phyloP scores from a whole-genome alignment of 257 asterid species.

The Primulina huaijiensis region DNA sequence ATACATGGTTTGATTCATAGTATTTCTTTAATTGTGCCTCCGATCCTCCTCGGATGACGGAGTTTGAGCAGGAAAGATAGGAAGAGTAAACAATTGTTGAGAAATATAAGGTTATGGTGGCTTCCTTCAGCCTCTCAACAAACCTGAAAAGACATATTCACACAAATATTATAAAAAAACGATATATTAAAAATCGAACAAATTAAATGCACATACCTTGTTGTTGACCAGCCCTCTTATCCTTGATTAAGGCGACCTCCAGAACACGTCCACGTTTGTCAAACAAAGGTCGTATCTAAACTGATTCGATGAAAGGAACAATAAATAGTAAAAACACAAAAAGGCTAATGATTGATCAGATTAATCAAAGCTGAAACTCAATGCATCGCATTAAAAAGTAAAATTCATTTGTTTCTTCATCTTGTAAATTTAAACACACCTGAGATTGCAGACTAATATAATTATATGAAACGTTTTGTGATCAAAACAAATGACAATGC shows the following conservation, averaged over 20 bases:
- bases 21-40: conserved; percentile 49
- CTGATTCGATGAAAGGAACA: conserved; percentile 25
- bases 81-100: conserved; percentile 55
- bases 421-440: neutral
- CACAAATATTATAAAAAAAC: conserved; percentile 25
- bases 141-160: conserved; percentile 73
- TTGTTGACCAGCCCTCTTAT: conserved; percentile 89
- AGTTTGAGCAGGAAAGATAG: conserved; percentile 54
- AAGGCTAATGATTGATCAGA: conserved; percentile 13
- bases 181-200: conserved; percentile 18
- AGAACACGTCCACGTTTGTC: conserved; percentile 76
- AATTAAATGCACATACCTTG: conserved; percentile 82
- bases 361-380: neutral
- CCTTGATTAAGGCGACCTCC: conserved; percentile 91
- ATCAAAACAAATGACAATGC: conserved; percentile 14
- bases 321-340: neutral
- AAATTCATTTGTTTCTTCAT: conserved; percentile 16
- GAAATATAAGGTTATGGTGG: conserved; percentile 58
- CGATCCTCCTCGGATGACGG: conserved; percentile 62
- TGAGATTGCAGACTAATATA: neutral
- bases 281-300: conserved; percentile 79
- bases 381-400: conserved; percentile 2
- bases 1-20: conserved; percentile 39
- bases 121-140: conserved; percentile 71
- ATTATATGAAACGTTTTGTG: neutral